A percentile compares a stretch with the other conserved stretches of the same genome.
phyloP scores from a whole-genome alignment of 768 basidiomycete species.

The Lepiota brunneoincarnata region DNA sequence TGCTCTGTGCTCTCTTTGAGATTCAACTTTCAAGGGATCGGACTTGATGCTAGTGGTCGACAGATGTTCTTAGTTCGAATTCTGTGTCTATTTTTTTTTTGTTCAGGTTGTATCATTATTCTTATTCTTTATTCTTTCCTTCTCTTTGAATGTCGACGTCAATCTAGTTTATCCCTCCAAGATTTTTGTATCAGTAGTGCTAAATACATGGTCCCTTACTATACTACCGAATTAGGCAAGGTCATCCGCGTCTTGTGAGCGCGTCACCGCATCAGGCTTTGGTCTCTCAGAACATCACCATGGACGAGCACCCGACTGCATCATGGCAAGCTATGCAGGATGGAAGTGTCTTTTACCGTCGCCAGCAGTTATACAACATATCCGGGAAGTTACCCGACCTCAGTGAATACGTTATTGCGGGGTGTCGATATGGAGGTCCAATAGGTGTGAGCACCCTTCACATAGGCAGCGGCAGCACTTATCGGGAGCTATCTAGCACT shows the following conservation, averaged over 20 bases:
- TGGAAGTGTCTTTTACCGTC: constrained; percentile 83
- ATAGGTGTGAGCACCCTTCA: constrained; percentile 50
- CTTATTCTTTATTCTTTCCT: constrained; percentile 1
- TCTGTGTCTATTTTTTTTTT: background rate
- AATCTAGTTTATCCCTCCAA: background rate
- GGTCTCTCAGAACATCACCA: constrained; percentile 17
- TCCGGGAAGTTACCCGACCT: constrained; percentile 77
- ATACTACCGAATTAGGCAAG: too few relatives aligned
- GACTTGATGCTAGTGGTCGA: too few relatives aligned
- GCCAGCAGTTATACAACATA: constrained; percentile 81
- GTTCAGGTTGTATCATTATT: constrained; percentile 8
- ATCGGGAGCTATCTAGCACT: constrained; percentile 51
- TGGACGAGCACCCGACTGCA: constrained; percentile 70
- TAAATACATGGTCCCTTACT: too few relatives aligned
- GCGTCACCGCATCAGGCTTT: background rate
- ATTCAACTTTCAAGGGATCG: background rate
- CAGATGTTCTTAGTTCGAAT: background rate
- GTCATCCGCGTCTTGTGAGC: background rate
- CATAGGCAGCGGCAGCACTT: background rate
- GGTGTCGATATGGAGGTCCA: constrained; percentile 86
- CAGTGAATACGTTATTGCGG: constrained; percentile 74
- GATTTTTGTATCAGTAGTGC: constrained; percentile 16
- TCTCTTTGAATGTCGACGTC: background rate
- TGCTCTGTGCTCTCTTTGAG: constrained; percentile 12
- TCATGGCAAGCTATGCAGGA: constrained; percentile 92